Evolutionary conservation across 768 basidiomycete genomes (phyloP), one percentile per base, ranked within the genome.

Genomic region (Gyrodon lividus): DNA sequence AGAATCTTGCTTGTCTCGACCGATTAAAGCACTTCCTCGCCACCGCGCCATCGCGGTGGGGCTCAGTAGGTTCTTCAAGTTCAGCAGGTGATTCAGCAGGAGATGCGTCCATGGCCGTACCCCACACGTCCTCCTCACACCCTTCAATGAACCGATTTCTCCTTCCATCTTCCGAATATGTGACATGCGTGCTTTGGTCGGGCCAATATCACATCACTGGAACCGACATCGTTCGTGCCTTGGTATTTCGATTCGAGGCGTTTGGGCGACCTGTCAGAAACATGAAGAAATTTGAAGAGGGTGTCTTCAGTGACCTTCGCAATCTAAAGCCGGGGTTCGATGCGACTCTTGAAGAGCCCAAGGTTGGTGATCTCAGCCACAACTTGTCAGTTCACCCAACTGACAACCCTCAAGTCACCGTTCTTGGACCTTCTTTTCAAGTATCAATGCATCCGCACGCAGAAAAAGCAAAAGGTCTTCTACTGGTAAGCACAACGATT

Each of bases 401-500:
- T 40, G 38, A 57, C 20, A 19, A 24, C 38, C 10, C 22, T 52
- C 13, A 63, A 96, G 94, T 90, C 91, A 41, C 87, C 89, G 0
- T 95, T 98, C 72, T 77, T 98, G 16, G 95, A 98, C 60, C 78
- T 95, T 23, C 73, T 98, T 9, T 97, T 97, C 82, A 94, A 95
- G 69, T 94, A 90, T 61, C 92, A 95, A 66, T 96, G 94, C 67
- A 97, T 98, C 59, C 84, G 95, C 34, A 98, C 95, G 1, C 95
- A 98, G 69, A 98, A 97, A 79, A 98, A 97, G 74, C 95, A 96
- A 74, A 94, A 98, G 69, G 95, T 98, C n/a, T 98, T 97, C 65
- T 97, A 91, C 69, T 98, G 95, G 94, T 91, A 59, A 48, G 86
- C 74, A 22, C 1, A 19, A 34, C 42, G 45, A 37, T 16, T 50